Conservation (phyloP, 257 asterid genomes). For the Scutellaria barbata region DNA sequence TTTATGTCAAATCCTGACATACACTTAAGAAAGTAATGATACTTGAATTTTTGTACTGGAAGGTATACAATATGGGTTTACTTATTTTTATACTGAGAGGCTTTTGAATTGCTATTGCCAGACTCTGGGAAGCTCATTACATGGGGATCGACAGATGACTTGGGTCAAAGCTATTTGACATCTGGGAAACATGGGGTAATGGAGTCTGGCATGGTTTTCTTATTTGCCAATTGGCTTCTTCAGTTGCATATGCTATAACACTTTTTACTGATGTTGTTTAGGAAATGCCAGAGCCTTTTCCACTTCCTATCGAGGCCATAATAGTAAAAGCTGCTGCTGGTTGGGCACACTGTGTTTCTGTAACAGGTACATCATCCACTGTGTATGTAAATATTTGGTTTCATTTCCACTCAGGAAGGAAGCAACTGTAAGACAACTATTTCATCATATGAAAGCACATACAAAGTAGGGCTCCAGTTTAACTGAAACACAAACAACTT, state of each 20-base stretch:
- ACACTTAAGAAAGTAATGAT: neutral
- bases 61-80: neutral
- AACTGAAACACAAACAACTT: neutral
- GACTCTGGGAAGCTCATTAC: constrained; percentile 94
- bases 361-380: constrained; percentile 57
- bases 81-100: neutral
- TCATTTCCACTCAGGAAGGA: neutral
- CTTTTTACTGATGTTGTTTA: constrained; percentile 53
- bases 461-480: constrained; percentile 2
- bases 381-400: neutral
- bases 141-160: constrained; percentile 96
- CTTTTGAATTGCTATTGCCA: constrained; percentile 40
- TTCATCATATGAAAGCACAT: neutral
- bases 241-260: constrained; percentile 41
- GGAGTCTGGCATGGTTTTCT: constrained; percentile 22
- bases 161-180: constrained; percentile 94
- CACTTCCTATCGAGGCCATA: constrained; percentile 76
- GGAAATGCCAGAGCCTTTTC: constrained; percentile 99
- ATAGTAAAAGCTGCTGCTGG: constrained; percentile 83
- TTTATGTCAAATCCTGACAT: neutral
- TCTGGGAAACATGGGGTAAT: constrained; percentile 98
- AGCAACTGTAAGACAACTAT: constrained; percentile 2
- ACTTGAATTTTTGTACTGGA: neutral
- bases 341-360: constrained; percentile 95
- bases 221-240: constrained; percentile 18